These are phyloP conservation scores for Annulohypoxylon maeteangense DNA, from an alignment of 495 filamentous ascomycete genomes.

Conservation along the genomic window DNA sequence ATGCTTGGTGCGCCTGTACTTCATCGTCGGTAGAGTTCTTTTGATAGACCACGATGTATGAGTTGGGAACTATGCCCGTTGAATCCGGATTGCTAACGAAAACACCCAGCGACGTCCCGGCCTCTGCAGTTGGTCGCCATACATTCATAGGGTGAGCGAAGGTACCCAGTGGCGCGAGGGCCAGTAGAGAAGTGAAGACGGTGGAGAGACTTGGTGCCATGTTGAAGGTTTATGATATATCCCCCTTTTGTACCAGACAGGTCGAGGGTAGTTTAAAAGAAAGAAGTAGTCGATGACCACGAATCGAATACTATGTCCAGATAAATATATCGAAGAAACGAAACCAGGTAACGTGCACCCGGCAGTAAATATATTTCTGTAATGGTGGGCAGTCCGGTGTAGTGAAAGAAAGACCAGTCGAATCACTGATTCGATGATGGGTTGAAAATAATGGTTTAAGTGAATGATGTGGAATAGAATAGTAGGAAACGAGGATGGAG, in stretches of 20 bases:
- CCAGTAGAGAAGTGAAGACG: constrained; percentile 48
- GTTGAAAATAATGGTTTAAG: constrained; percentile 16
- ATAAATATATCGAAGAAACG: constrained; percentile 5
- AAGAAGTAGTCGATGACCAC: constrained; percentile 13
- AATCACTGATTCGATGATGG: constrained; percentile 37
- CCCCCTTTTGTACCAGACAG: constrained; percentile 42
- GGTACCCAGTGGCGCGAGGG: constrained; percentile 45
- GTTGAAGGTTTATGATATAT: constrained; percentile 13
- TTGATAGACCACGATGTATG: constrained; percentile 64
- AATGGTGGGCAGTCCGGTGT: neutral
- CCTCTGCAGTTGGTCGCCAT: constrained; percentile 40
- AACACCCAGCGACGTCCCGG: constrained; percentile 50
- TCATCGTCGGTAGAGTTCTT: constrained; percentile 53
- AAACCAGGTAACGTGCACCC: neutral
- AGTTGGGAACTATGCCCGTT: constrained; percentile 54
- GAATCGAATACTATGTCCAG: constrained; percentile 15
- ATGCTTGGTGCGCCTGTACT: constrained; percentile 54
- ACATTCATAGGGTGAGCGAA: constrained; percentile 33
- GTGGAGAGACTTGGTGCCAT: constrained; percentile 47
- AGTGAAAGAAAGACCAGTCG: constrained; percentile 6
- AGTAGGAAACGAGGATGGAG: constrained; percentile 5
- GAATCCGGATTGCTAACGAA: constrained; percentile 58
- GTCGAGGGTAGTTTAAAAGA: constrained; percentile 7
- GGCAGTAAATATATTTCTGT: constrained; percentile 1
- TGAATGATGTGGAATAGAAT: constrained; percentile 22